Percentiles rank a stretch among this genome's conserved stretches.
Conservation (phyloP, 148 eudicot species). For the Vaccinium vitisidaea region DNA sequence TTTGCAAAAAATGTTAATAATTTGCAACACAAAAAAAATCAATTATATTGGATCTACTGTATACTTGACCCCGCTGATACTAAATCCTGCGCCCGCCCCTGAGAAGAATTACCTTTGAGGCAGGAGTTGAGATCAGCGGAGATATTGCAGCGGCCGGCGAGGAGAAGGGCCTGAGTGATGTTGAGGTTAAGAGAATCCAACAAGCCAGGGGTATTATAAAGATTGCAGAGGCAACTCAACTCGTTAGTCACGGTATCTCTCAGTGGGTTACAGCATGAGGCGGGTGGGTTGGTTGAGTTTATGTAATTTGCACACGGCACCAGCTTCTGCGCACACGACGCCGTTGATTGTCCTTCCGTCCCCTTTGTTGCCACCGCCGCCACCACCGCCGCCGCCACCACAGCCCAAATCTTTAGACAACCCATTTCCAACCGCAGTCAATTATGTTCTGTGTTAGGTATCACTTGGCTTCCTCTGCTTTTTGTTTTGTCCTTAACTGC, state of each 20-base stretch:
- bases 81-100: too few relatives aligned
- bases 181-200: constrained; percentile 18
- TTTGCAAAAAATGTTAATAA: too few relatives aligned
- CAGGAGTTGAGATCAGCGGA: constrained; percentile 14
- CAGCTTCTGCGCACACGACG: constrained; percentile 27
- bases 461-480: not conserved
- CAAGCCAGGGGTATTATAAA: constrained; percentile 17
- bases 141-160: constrained; percentile 23
- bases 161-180: constrained; percentile 25
- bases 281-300: constrained; percentile 30
- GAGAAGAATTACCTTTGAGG: constrained; percentile 17
- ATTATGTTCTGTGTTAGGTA: not conserved
- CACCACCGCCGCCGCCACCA: not conserved
- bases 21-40: too few relatives aligned
- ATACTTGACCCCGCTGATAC: too few relatives aligned
- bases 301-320: constrained; percentile 25
- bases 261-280: constrained; percentile 34
- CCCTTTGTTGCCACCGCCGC: not conserved
- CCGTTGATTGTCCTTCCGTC: constrained; percentile 5
- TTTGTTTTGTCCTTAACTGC: not conserved
- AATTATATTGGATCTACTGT: too few relatives aligned
- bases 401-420: not conserved
- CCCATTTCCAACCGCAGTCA: not conserved
- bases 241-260: constrained; percentile 15
- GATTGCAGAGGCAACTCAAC: constrained; percentile 30